Conservation (phyloP, 2,329 filamentous ascomycete genomes). For the Aschersonia sp. region DNA sequence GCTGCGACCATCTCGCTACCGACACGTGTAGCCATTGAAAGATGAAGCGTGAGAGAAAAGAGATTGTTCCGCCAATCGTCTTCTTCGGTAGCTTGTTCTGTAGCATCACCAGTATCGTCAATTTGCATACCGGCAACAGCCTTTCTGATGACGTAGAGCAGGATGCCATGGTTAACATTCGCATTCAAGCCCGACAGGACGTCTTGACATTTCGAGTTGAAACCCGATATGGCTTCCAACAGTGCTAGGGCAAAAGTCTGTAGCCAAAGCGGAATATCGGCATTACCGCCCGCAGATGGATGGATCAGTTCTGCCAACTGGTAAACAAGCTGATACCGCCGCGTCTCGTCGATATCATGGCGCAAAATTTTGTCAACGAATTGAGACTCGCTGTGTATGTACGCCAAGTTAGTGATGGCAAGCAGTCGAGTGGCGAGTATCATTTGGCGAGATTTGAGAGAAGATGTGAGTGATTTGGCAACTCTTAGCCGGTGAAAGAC, state of each 20-base stretch:
- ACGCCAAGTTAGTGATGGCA: constrained; percentile 80
- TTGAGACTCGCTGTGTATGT: constrained; percentile 68
- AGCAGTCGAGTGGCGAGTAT: constrained; percentile 71
- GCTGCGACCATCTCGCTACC: constrained; percentile 77
- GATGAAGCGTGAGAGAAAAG: constrained; percentile 72
- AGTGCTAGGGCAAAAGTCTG: constrained; percentile 72
- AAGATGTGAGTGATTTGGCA: constrained; percentile 62
- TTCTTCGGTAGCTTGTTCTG: constrained; percentile 47
- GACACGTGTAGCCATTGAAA: constrained; percentile 61
- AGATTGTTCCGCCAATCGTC: constrained; percentile 86
- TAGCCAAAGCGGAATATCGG: constrained; percentile 55
- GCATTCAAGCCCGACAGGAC: constrained; percentile 84
- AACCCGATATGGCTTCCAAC: constrained; percentile 73
- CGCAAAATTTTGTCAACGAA: constrained; percentile 78
- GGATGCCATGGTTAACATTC: constrained; percentile 88
- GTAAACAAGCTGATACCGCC: constrained; percentile 76
- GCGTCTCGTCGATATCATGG: constrained; percentile 78
- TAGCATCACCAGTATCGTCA: constrained; percentile 35
- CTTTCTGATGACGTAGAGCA: constrained; percentile 86
- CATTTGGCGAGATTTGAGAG: constrained; percentile 52
- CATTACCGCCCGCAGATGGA: constrained; percentile 55
- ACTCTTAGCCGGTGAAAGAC: constrained; percentile 69
- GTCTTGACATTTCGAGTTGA: constrained; percentile 62
- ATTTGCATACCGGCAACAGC: constrained; percentile 68
- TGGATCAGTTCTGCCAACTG: constrained; percentile 88